Evolutionary conservation across 2,329 filamentous ascomycete genomes (phyloP).

Genomic region (Colletotrichum salicis): DNA sequence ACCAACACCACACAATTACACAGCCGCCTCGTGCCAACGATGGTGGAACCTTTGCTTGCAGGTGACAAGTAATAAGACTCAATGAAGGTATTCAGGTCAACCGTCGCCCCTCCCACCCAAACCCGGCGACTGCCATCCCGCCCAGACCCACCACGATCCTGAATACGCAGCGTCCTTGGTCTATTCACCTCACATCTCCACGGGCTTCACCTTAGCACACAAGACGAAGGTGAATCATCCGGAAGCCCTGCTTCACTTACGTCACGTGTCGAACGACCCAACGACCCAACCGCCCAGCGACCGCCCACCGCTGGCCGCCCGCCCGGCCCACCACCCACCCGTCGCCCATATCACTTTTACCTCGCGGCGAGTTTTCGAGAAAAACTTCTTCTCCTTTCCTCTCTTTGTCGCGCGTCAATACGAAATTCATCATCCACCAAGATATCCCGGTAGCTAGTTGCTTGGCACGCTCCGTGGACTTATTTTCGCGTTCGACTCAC

Average conservation of each 20-base stretch:
- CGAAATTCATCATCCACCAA: background rate
- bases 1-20: background rate
- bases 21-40: background rate
- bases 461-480: background rate
- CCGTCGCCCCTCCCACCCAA: background rate
- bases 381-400: background rate
- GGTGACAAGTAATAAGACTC: background rate
- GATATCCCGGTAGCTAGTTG: background rate
- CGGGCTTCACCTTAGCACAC: background rate
- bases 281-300: background rate
- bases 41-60: background rate
- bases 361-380: background rate
- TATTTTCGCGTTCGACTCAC: background rate
- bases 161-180: background rate
- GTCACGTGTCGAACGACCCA: slow-evolving; percentile 7
- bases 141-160: background rate
- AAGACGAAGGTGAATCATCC: background rate
- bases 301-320: background rate
- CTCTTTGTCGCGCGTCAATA: background rate
- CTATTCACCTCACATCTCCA: slow-evolving; percentile 1
- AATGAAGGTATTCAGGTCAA: background rate
- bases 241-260: background rate
- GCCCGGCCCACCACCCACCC: background rate
- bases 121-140: background rate
- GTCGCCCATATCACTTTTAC: background rate